Base-by-base conservation (phyloP, 768 basidiomycete genomes). In the Suillus weaverae region DNA sequence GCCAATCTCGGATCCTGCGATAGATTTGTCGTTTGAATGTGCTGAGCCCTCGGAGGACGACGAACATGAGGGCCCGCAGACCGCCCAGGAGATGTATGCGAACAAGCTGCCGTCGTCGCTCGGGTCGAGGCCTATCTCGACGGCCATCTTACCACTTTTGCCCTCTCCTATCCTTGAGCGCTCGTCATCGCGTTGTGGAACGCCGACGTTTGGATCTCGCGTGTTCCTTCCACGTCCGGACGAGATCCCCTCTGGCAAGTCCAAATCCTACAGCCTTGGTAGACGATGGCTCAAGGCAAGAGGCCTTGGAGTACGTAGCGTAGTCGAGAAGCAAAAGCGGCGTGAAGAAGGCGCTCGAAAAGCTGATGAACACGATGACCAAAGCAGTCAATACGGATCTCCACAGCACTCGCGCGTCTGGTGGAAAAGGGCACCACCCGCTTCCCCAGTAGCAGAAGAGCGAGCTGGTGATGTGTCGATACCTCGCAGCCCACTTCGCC, bases 161-260 rank as follows among this genome's bases (percentile, higher is more conserved):
- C 70, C 66, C 32, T 67, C 64, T 10, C 68, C 79, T 44, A 72
- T 77, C 62, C 74, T 82, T 13, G 81, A 83, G 53, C 79, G 81
- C 26, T 78, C 82, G 26, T 80, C 77, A 44, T 86, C 85, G 4
- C 77, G 86, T 44, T 87, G 85, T 66, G 85, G 83, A 11, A 87
- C 87, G 4, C 86, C 87, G 11, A 86, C 87, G 1, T 87, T 88
- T 67, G 87, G 86, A 16, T 88, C 87, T 1, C 79, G 81, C 39
- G 78, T 66, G n/a, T 41, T 60, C 18, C 44, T 77, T 7, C 74
- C 74, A 11, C 70, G 66, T 59, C 70, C 69, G 2, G 72, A 76
- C 46, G 74, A 75, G 11, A 62, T 75, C 10, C 67, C 64, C 11
- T 66, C 56, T 50, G 43, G 62, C 14, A 67, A 67, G 39, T 36